These are phyloP conservation scores for Neurospora sp. DNA, from an alignment of 495 filamentous ascomycete species.

Conservation along the genomic window DNA sequence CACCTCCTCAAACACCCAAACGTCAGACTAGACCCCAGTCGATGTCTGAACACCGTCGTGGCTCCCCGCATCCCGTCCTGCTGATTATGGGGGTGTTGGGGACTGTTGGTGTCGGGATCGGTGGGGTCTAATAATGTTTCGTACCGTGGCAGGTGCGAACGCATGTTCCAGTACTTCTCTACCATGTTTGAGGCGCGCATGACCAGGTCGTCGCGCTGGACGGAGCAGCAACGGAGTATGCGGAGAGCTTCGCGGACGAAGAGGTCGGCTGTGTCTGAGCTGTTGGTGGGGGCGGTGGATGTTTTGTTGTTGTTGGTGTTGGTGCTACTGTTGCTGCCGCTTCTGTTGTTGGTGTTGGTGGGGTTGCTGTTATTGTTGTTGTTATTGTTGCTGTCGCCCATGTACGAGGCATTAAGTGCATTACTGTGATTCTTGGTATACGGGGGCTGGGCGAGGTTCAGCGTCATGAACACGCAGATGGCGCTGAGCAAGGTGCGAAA, in stretches of 20 bases:
- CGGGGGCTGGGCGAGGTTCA: conserved; percentile 14
- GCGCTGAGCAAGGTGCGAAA: conserved; percentile 28
- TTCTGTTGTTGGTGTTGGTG: background rate
- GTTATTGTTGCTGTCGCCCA: background rate
- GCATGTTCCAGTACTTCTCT: conserved; percentile 24
- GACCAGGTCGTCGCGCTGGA: conserved; percentile 24
- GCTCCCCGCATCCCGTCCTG: background rate
- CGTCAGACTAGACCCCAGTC: conserved; percentile 29
- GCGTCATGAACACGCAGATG: conserved; percentile 28
- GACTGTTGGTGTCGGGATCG: background rate
- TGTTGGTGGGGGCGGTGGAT: conserved; percentile 15
- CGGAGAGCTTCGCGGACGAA: conserved; percentile 15
- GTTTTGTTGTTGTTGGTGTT: background rate
- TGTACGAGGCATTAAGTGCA: background rate
- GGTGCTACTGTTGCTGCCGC: background rate
- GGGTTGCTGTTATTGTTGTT: background rate
- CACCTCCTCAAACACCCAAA: conserved; percentile 31
- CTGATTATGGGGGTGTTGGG: background rate
- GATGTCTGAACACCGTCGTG: conserved; percentile 16
- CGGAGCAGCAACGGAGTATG: conserved; percentile 14
- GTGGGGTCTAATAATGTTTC: conserved; percentile 10
- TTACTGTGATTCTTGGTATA: background rate
- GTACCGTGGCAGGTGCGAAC: conserved; percentile 5
- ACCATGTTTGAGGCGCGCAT: conserved; percentile 25
- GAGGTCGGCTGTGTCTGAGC: conserved; percentile 7